Evolutionary conservation across 441 rosid species (phyloP), one percentile per base, ranked within the genome.

Genomic region (Adansonia grandidieri): DNA sequence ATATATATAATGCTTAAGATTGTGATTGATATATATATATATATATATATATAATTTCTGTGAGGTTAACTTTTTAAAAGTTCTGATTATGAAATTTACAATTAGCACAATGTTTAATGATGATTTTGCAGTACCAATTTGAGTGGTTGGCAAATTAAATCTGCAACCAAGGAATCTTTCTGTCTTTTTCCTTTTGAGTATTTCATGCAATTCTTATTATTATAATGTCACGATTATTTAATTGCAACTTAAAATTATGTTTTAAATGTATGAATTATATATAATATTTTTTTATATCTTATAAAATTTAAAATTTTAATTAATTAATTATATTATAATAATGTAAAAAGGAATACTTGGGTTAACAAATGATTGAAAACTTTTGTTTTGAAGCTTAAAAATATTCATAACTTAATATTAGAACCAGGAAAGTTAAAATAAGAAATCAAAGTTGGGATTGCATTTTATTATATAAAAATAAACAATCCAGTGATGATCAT

Each of bases 51-150:
- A 24, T 24, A 24, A 24, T 24, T 17, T 57, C 7, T 13, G 15
- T 64, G 11, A 64, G 10, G 19, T 32, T 14, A 63, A 63, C 68
- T 63, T 63, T 64, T 6, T 28, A 37, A 40, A 64, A 40, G 70
- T 65, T 40, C 24, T 67, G 54, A 44, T 67, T 40, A 65, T 67
- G 71, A 67, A 42, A 44, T 48, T 68, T 45, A 22, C 24, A 68
- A 47, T 6, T 22, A 69, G 42, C 42, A 69, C 22, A 48, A 48
- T 22, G 73, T 47, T 15, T 48, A 20, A 40, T 65, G 50, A 66
- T 66, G 28, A 17, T n/a, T 2, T 64, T 37, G 20, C 15, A 37
- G 45, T 64, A 19, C 9, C 19, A 32, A 63, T 53, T 53, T 54
- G 60, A 54, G 22, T 54, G 60, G 20, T 24, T 15, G 9, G 60